Conservation (phyloP, 495 filamentous ascomycete genomes). For the Lophiostoma macrostomum region DNA sequence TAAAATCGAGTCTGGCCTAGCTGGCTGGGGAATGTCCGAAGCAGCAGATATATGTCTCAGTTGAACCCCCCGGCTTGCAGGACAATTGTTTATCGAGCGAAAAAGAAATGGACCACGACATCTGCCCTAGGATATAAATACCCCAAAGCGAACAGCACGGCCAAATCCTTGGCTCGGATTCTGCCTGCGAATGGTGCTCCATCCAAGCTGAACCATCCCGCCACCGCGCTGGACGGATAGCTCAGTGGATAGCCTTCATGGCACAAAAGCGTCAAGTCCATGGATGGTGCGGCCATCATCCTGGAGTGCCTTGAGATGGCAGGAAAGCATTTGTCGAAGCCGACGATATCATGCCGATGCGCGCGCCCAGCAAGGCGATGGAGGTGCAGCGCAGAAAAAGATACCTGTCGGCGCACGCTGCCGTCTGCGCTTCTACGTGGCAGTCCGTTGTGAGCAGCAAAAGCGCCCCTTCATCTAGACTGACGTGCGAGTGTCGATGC, state of each 20-base stretch:
- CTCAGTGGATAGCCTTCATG: conserved; percentile 17
- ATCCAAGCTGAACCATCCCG: conserved; percentile 29
- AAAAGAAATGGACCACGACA: not conserved
- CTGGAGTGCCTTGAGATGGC: conserved; percentile 30
- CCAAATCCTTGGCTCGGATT: conserved; percentile 23
- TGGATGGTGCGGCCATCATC: conserved; percentile 21
- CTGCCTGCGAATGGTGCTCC: conserved; percentile 9
- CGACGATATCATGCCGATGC: conserved; percentile 14
- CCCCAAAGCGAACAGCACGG: conserved; percentile 7
- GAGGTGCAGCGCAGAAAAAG: conserved; percentile 18
- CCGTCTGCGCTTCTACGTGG: conserved; percentile 24
- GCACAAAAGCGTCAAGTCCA: conserved; percentile 17
- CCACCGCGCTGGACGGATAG: conserved; percentile 15
- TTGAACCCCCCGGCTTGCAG: not conserved
- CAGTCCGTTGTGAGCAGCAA: conserved; percentile 20
- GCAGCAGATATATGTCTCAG: not conserved
- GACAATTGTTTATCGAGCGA: not conserved
- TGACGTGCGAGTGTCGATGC: conserved; percentile 9
- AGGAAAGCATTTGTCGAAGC: conserved; percentile 30
- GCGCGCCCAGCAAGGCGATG: conserved; percentile 20
- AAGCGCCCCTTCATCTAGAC: conserved; percentile 18
- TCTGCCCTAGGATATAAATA: conserved; percentile 25
- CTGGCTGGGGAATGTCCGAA: not conserved
- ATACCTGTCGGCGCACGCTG: conserved; percentile 18
- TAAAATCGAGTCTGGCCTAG: not conserved